Conservation (phyloP, 768 basidiomycete genomes). For the Suillus tomentosus region DNA sequence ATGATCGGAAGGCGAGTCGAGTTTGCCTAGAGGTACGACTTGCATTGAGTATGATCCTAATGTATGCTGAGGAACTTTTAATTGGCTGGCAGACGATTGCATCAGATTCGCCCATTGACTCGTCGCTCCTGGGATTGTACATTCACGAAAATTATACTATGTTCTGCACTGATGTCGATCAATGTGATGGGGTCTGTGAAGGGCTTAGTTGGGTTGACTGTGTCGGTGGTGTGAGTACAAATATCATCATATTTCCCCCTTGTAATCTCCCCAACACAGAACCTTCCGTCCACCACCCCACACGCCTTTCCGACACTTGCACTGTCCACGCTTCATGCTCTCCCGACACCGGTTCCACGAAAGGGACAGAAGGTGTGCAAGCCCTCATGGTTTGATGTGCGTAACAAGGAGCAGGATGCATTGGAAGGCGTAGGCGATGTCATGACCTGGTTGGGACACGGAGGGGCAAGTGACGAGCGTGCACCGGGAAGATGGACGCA, state of each 20-base stretch:
- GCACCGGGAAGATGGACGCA: slow-evolving; percentile 51
- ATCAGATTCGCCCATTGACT: slow-evolving; percentile 87
- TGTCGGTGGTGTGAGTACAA: slow-evolving; percentile 53
- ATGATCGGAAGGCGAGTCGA: slow-evolving; percentile 67
- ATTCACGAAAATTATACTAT: slow-evolving; percentile 92
- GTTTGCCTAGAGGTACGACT: slow-evolving; percentile 71
- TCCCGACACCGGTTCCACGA: slow-evolving; percentile 84
- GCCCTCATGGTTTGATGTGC: slow-evolving; percentile 77
- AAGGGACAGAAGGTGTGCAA: slow-evolving; percentile 84
- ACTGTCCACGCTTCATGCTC: slow-evolving; percentile 80
- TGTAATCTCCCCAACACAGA: slow-evolving; percentile 38
- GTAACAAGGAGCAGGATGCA: slow-evolving; percentile 58
- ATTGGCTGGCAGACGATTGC: slow-evolving; percentile 56
- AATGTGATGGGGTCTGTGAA: slow-evolving; percentile 70
- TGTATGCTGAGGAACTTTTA: background rate
- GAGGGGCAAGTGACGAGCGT: slow-evolving; percentile 14
- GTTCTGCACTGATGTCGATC: slow-evolving; percentile 77
- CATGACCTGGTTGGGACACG: slow-evolving; percentile 53
- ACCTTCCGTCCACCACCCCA: slow-evolving; percentile 64
- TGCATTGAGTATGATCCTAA: slow-evolving; percentile 8
- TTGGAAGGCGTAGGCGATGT: slow-evolving; percentile 60
- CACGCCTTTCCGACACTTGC: slow-evolving; percentile 86
- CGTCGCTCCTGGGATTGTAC: slow-evolving; percentile 85
- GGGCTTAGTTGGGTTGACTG: slow-evolving; percentile 79
- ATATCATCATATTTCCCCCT: background rate